Conservation (phyloP, 2,329 filamentous ascomycete species). For the Capronia americana region DNA sequence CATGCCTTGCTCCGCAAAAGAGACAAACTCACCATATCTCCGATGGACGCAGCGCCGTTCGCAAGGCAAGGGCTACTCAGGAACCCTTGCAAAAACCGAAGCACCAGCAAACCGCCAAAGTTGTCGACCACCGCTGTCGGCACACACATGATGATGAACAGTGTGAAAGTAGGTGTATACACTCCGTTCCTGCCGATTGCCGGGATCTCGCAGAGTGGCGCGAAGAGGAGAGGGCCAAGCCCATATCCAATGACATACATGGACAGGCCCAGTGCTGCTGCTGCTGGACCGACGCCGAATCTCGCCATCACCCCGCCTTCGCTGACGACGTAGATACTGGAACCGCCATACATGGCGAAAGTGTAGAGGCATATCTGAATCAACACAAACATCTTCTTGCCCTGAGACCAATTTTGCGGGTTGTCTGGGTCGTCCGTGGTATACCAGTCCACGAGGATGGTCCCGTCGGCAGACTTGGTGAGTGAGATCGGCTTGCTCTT, state of each 20-base stretch:
- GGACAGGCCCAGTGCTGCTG: constrained; percentile 32
- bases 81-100: constrained; percentile 70
- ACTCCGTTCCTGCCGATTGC: constrained; percentile 70
- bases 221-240: constrained; percentile 52
- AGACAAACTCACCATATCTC: constrained; percentile 44
- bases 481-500: constrained; percentile 43
- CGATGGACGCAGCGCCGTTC: constrained; percentile 57
- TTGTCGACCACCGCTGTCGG: constrained; percentile 68
- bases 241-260: constrained; percentile 40
- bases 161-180: constrained; percentile 70
- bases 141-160: constrained; percentile 72
- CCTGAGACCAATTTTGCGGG: constrained; percentile 40
- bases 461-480: constrained; percentile 43
- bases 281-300: constrained; percentile 27
- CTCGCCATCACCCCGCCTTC: constrained; percentile 31
- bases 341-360: constrained; percentile 35
- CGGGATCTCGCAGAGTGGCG: constrained; percentile 71
- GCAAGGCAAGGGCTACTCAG: constrained; percentile 70
- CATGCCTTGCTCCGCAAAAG: neutral
- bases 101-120: constrained; percentile 67
- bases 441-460: constrained; percentile 37
- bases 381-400: constrained; percentile 36
- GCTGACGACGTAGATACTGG: constrained; percentile 37
- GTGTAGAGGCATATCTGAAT: constrained; percentile 38
- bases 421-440: constrained; percentile 40